phyloP scores from a whole-genome alignment of 441 rosid genomes.

The Adansonia rubrostipa region DNA sequence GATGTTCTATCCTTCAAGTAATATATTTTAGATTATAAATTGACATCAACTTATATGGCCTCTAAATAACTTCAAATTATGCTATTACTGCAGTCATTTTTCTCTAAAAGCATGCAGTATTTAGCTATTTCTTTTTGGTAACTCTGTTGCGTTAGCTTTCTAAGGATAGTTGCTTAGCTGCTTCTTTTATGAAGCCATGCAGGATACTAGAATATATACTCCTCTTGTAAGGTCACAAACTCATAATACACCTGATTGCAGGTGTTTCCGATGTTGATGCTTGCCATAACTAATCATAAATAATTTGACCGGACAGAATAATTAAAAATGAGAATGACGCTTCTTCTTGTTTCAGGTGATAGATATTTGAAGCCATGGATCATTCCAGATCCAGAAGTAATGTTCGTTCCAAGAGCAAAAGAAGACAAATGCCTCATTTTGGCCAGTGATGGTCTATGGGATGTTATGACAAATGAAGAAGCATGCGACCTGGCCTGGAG shows the following conservation, averaged over 20 bases:
- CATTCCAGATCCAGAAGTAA: constrained; percentile 85
- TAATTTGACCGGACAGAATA: not conserved
- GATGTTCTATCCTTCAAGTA: not conserved
- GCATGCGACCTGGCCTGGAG: constrained; percentile 82
- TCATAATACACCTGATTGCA: not conserved
- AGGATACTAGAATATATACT: not conserved
- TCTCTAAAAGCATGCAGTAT: not conserved
- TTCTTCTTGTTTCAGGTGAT: constrained; percentile 57
- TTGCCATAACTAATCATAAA: not conserved
- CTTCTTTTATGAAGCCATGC: not conserved
- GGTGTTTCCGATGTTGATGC: not conserved
- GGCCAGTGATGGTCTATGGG: constrained; percentile 95
- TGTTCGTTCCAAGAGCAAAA: constrained; percentile 68
- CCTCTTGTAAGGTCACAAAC: not conserved
- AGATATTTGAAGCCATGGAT: constrained; percentile 88
- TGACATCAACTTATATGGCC: not conserved
- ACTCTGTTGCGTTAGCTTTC: not conserved
- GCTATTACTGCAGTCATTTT: not conserved
- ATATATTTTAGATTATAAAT: not conserved
- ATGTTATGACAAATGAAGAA: constrained; percentile 84
- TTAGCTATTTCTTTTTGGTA: not conserved
- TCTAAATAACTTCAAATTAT: not conserved
- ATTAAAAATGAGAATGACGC: not conserved
- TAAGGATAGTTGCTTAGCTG: not conserved
- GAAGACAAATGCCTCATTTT: constrained; percentile 84